Evolutionary conservation across 768 basidiomycete species (phyloP).

Genomic region (Lentinus tigrinus): DNA sequence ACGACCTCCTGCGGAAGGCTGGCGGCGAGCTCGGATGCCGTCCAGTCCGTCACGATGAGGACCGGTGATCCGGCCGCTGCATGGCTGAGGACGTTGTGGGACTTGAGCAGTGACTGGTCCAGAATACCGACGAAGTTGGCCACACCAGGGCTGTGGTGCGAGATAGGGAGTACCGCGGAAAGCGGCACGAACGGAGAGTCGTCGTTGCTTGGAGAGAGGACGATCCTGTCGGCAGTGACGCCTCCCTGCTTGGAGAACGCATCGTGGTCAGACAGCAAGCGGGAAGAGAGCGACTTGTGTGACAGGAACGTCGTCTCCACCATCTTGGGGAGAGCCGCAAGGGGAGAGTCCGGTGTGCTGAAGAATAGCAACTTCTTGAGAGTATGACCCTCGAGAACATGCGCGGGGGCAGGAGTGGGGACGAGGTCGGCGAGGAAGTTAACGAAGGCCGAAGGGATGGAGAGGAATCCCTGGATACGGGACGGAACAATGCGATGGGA

Average conservation of each 20-base stretch:
- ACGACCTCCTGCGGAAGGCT: constrained; percentile 59
- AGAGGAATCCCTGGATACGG: constrained; percentile 52
- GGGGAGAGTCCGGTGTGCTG: constrained; percentile 53
- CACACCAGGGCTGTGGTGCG: constrained; percentile 40
- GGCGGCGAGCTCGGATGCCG: constrained; percentile 64
- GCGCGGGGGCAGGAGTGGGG: constrained; percentile 26
- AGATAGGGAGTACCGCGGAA: constrained; percentile 56
- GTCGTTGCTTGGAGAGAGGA: constrained; percentile 53
- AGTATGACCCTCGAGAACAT: constrained; percentile 23
- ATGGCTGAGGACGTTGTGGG: constrained; percentile 68
- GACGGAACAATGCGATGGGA: constrained; percentile 59
- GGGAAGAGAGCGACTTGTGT: constrained; percentile 50
- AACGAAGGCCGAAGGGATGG: constrained; percentile 41
- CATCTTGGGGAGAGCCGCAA: constrained; percentile 47
- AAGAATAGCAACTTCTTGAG: constrained; percentile 59
- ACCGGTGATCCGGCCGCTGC: constrained; percentile 69
- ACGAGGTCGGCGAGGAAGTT: constrained; percentile 35
- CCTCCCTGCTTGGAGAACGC: constrained; percentile 73
- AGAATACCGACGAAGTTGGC: constrained; percentile 75
- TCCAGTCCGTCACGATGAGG: constrained; percentile 76
- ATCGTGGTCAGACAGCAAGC: constrained; percentile 70
- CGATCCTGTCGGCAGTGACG: constrained; percentile 62
- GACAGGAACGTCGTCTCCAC: constrained; percentile 59
- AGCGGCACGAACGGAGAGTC: constrained; percentile 47
- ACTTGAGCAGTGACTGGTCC: constrained; percentile 75